Evolutionary conservation across 192 early-diverging fungal species (phyloP), one percentile per base, ranked within the genome.

Genomic region (Coemansia sp.): DNA sequence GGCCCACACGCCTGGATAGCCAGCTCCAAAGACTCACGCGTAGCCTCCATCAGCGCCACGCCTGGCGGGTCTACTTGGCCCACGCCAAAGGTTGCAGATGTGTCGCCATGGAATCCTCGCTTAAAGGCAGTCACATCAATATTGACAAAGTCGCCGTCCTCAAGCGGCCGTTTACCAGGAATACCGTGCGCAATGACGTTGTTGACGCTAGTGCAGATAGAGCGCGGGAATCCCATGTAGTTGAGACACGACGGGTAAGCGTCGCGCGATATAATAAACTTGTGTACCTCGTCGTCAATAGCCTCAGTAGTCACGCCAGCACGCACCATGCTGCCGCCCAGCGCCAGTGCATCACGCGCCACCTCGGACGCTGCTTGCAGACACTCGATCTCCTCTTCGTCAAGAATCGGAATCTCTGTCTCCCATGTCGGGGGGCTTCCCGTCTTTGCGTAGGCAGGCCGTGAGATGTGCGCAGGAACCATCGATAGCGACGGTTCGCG

Each of bases 101-200:
- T 92, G 69, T 92, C 90, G 35, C 88, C 91, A 56, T 92, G 91
- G 62, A 84, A 91, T 14, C 91, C 91, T 59, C 84, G 64, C 43
- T 70, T 77, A 38, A 65, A 75, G 28, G 86, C 89, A 3, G 92
- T 94, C 11, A 94, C 82, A 65, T 94, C 92, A 11, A 94, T 67
- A 71, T 92, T 94, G 50, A 94, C 78, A 11, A 92, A 79, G 64
- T 94, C 92, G 38, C 92, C 90, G 18, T 86, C 72, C 10, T 68
- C 60, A 38, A 94, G 67, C 20, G 76, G 77, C 37, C 90, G 85
- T 5, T 66, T 9, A 48, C 89, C 88, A 10, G 89, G 89, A 50
- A 86, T 90, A 0, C 92, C 92, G 68, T 94, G 92, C 0, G 88
- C 90, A 59, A 94, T 88, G 34, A 94, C 83, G 77, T 94, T 94